A percentile compares a stretch with the other conserved stretches of the same genome.
phyloP scores from a whole-genome alignment of 768 basidiomycete species.

The Naganishia vaughanmartiniae region DNA sequence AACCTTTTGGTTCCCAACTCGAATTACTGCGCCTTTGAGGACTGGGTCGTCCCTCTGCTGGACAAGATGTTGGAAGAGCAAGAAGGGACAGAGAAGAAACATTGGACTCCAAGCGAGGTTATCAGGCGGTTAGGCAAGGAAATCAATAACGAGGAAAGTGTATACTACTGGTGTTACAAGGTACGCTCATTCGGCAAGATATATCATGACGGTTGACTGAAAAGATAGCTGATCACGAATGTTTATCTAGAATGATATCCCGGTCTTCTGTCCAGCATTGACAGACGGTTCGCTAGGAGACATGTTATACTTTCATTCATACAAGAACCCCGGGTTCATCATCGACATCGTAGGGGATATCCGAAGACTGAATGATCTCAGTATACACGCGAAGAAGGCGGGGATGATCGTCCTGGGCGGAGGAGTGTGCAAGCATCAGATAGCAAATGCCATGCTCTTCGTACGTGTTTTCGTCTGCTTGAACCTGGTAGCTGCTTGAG shows the following conservation, averaged over 20 bases:
- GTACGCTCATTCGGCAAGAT: slow-evolving; percentile 57
- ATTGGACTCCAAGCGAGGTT: slow-evolving; percentile 91
- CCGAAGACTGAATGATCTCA: slow-evolving; percentile 80
- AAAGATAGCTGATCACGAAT: not conserved
- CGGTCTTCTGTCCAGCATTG: slow-evolving; percentile 95
- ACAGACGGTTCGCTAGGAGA: slow-evolving; percentile 98
- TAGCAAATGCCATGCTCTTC: slow-evolving; percentile 99
- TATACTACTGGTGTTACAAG: slow-evolving; percentile 99
- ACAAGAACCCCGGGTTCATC: slow-evolving; percentile 74
- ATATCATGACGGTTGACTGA: not conserved
- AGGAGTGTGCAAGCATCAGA: slow-evolving; percentile 98
- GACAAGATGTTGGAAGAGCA: slow-evolving; percentile 81
- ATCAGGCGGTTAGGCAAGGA: slow-evolving; percentile 92
- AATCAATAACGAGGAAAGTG: slow-evolving; percentile 92
- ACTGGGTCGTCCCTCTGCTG: slow-evolving; percentile 95
- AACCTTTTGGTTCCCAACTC: slow-evolving; percentile 96
- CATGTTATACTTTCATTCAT: slow-evolving; percentile 99
- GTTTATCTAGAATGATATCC: slow-evolving; percentile 80
- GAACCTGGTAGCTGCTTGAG: slow-evolving; percentile 11
- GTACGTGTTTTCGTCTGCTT: slow-evolving; percentile 56
- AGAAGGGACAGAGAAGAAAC: slow-evolving; percentile 52
- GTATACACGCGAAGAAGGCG: slow-evolving; percentile 81
- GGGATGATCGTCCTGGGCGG: slow-evolving; percentile 98
- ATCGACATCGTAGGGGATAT: slow-evolving; percentile 96
- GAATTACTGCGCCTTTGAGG: slow-evolving; percentile 98